Evolutionary conservation across 2,329 filamentous ascomycete species (phyloP).

Genomic region (Lecanosticta acicola): DNA sequence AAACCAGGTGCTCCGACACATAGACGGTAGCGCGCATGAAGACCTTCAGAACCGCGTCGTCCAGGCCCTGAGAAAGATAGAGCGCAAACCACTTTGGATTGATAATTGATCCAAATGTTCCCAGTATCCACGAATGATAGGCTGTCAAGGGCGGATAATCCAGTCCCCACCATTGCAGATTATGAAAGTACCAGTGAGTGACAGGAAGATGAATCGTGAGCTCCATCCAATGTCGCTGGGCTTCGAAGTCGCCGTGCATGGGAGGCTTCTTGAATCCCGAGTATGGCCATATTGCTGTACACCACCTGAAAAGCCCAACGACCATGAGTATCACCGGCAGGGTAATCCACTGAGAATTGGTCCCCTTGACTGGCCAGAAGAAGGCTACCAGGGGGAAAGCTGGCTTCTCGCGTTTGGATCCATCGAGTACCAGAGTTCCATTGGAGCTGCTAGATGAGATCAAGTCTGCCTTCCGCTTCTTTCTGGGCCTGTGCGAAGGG

Average conservation of each 20-base stretch:
- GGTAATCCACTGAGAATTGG: constrained; percentile 81
- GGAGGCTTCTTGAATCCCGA: constrained; percentile 81
- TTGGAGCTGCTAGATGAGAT: constrained; percentile 36
- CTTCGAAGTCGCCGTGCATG: constrained; percentile 96
- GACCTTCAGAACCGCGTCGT: constrained; percentile 75
- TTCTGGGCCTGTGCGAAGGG: constrained; percentile 35
- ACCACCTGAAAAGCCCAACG: constrained; percentile 89
- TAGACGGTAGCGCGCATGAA: constrained; percentile 95
- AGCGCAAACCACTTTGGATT: constrained; percentile 84
- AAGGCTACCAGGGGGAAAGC: constrained; percentile 91
- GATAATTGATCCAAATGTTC: constrained; percentile 73
- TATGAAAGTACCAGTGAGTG: constrained; percentile 96
- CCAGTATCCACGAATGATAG: constrained; percentile 95
- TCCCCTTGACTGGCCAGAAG: constrained; percentile 78
- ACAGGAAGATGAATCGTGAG: constrained; percentile 82
- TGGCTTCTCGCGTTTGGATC: constrained; percentile 50
- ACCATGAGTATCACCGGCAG: constrained; percentile 83
- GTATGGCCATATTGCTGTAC: constrained; percentile 87
- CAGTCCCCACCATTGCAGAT: constrained; percentile 93
- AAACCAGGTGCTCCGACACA: constrained; percentile 83
- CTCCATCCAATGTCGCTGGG: constrained; percentile 98
- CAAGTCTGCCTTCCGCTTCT: constrained; percentile 38
- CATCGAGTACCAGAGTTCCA: constrained; percentile 42
- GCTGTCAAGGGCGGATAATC: constrained; percentile 97
- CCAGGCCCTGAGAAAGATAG: constrained; percentile 71